Evolutionary conservation across 1,284 basidiomycete species (phyloP), one percentile per base, ranked within the genome.

Genomic region (Fereydounia khargensis): DNA sequence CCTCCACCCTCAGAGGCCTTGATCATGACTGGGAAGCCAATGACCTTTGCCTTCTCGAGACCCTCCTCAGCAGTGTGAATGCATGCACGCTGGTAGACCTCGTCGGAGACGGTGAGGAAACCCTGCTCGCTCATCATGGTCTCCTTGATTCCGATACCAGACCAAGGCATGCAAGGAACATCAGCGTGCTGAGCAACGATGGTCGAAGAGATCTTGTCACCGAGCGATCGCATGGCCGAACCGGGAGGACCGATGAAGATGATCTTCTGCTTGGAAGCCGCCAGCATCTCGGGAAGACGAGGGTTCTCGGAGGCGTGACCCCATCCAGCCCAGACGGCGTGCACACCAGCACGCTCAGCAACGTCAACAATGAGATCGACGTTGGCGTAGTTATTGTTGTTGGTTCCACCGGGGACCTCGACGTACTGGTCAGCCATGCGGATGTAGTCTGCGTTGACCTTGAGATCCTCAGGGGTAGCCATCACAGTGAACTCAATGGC

Each of bases 381-480:
- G 77, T 99, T 99, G 69, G 95, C 95, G 77, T 98, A 98, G 80
- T 99, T 99, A 83, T 99, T 95, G 82, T 98, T 98, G 79, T 99
- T 99, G 38, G 86, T 84, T 54, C 95, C 95, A 64, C 95, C 95
- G 19, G 95, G 94, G 6, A 99, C 95, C 79, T 98, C 95, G 69
- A 99, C 88, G 76, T 95, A 98, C 73, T 92, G 86, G 78, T 99
- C 95, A 25, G 95, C 95, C 95, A 99, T 98, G 65, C 95, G 88
- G 78, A 99, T 98, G 79, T 98, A 99, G 77, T 99, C 95, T 32
- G 95, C 95, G 74, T 99, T 99, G 78, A 97, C 91, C 76, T 91
- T 90, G 59, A 68, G 52, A 80, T 99, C 95, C 77, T 99, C 95
- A 22, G 95, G 95, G 3, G 95, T 99, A 39, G 95, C 92, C 95